These are phyloP conservation scores for Asterophora parasitica DNA, from an alignment of 768 basidiomycete species.

Conservation along the genomic window DNA sequence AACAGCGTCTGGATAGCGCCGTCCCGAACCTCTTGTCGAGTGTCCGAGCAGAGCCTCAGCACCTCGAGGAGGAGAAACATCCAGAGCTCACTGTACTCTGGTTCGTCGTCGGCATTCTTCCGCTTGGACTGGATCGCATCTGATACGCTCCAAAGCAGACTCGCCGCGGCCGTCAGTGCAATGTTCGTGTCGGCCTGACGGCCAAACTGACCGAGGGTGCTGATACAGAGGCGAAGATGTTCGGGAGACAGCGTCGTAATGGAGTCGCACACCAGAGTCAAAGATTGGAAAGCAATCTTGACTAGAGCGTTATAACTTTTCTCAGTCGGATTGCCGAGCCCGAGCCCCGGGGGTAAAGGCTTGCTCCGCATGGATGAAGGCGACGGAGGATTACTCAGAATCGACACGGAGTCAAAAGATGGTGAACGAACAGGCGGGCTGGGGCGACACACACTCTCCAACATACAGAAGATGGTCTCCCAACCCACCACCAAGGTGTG, in stretches of 20 bases:
- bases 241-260: slow-evolving; percentile 75
- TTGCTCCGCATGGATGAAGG: slow-evolving; percentile 29
- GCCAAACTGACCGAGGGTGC: slow-evolving; percentile 87
- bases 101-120: slow-evolving; percentile 54
- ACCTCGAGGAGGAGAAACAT: slow-evolving; percentile 86
- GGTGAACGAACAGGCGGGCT: slow-evolving; percentile 28
- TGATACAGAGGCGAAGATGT: slow-evolving; percentile 85
- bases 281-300: slow-evolving; percentile 89
- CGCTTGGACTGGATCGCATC: slow-evolving; percentile 90
- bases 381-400: slow-evolving; percentile 36
- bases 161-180: slow-evolving; percentile 89
- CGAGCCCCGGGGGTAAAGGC: slow-evolving; percentile 42
- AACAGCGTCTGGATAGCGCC: slow-evolving; percentile 96
- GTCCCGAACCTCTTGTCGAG: slow-evolving; percentile 82
- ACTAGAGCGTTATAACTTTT: slow-evolving; percentile 73
- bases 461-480: slow-evolving; percentile 90
- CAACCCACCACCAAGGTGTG: slow-evolving; percentile 91
- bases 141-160: slow-evolving; percentile 92
- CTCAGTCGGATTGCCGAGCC: slow-evolving; percentile 54
- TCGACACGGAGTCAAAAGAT: slow-evolving; percentile 37
- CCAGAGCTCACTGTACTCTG: slow-evolving; percentile 86
- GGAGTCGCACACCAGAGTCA: slow-evolving; percentile 93
- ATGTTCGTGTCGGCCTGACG: slow-evolving; percentile 94
- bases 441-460: slow-evolving; percentile 81
- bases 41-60: slow-evolving; percentile 75